Percentiles rank a stretch among this genome's conserved stretches.
phyloP scores from a whole-genome alignment of 2,329 filamentous ascomycete species.

The Penicillium sp. region DNA sequence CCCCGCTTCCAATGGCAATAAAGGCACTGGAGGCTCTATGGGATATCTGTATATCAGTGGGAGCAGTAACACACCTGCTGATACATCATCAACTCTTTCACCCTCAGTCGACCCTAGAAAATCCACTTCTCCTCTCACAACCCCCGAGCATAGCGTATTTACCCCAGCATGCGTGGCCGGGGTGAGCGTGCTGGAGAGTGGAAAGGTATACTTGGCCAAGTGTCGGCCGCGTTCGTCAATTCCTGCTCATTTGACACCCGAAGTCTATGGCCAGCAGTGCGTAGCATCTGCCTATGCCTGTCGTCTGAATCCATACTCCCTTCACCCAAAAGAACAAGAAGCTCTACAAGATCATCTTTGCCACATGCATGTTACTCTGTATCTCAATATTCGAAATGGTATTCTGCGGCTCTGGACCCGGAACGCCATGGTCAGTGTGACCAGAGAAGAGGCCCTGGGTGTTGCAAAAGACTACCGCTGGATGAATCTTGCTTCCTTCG shows the following conservation, averaged over 20 bases:
- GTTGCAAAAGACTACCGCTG: constrained; percentile 85
- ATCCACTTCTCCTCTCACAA: constrained; percentile 28
- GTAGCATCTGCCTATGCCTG: constrained; percentile 87
- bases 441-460: constrained; percentile 80
- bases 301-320: constrained; percentile 80
- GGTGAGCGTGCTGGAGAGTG: constrained; percentile 24
- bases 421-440: constrained; percentile 80
- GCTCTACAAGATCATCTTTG: constrained; percentile 80
- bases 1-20: background rate
- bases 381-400: constrained; percentile 93
- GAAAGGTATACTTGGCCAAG: constrained; percentile 42
- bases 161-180: constrained; percentile 16
- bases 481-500: constrained; percentile 84
- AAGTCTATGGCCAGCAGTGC: constrained; percentile 87
- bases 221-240: constrained; percentile 80
- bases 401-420: constrained; percentile 87
- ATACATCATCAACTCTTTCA: constrained; percentile 26
- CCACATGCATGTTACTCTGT: constrained; percentile 86
- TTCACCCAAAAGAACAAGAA: constrained; percentile 81
- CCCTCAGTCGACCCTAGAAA: constrained; percentile 25
- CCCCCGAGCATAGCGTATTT: constrained; percentile 13
- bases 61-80: constrained; percentile 26
- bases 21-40: background rate
- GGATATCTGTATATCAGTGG: constrained; percentile 17
- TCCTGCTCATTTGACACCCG: constrained; percentile 68